Conservation (phyloP, 2,329 filamentous ascomycete species). For the Penicillium sp. region DNA sequence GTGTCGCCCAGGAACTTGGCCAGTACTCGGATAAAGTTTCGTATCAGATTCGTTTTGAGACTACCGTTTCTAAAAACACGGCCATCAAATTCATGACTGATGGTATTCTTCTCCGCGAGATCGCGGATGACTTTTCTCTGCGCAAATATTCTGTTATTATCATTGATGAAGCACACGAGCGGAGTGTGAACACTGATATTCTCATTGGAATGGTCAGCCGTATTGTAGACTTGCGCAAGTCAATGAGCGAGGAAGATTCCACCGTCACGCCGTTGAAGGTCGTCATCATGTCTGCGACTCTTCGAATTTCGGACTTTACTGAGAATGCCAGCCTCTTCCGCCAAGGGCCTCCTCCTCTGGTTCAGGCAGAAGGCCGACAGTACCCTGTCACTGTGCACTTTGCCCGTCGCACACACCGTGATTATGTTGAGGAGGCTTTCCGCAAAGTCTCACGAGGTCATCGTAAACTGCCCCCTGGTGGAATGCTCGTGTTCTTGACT, state of each 20-base stretch:
- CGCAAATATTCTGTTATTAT: slow-evolving; percentile 90
- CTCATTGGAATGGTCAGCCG: slow-evolving; percentile 96
- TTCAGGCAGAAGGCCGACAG: slow-evolving; percentile 89
- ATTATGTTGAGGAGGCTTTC: slow-evolving; percentile 90
- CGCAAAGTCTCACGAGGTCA: slow-evolving; percentile 85
- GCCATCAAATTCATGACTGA: slow-evolving; percentile 99
- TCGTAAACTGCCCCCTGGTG: slow-evolving; percentile 82
- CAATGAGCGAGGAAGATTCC: slow-evolving; percentile 70
- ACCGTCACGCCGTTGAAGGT: slow-evolving; percentile 79
- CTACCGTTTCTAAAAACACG: slow-evolving; percentile 73
- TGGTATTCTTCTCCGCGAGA: slow-evolving; percentile 88
- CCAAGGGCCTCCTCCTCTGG: slow-evolving; percentile 69
- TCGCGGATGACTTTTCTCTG: slow-evolving; percentile 83
- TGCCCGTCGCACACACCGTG: slow-evolving; percentile 73
- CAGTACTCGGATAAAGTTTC: slow-evolving; percentile 74
- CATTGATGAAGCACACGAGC: slow-evolving; percentile 95
- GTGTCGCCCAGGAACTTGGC: slow-evolving; percentile 82
- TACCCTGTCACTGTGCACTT: slow-evolving; percentile 91
- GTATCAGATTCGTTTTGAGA: slow-evolving; percentile 95
- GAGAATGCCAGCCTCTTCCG: slow-evolving; percentile 79
- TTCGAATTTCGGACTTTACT: slow-evolving; percentile 86
- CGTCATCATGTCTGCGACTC: slow-evolving; percentile 96
- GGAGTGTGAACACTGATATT: slow-evolving; percentile 96
- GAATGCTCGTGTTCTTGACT: slow-evolving; percentile 91
- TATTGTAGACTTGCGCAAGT: slow-evolving; percentile 78